Percentiles rank a stretch among this genome's conserved stretches.
Conservation (phyloP, 305 asterid species). For the Fraxinus paxiana region DNA sequence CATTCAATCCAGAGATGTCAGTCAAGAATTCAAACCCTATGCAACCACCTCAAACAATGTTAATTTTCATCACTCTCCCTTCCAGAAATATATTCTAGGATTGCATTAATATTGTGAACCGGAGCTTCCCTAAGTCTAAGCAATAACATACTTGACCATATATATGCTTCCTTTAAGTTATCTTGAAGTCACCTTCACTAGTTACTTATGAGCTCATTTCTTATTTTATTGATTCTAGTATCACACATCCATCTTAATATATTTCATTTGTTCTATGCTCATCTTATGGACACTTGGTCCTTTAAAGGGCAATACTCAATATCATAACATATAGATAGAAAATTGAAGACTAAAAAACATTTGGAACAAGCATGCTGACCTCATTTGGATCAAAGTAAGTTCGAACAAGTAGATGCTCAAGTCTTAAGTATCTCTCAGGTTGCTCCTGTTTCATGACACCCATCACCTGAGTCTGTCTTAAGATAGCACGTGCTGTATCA, state of each 20-base stretch:
- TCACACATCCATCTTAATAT: not conserved
- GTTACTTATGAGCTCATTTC: not conserved
- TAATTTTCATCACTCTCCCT: not conserved
- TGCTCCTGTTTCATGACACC: slow-evolving; percentile 98
- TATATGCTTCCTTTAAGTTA: not conserved
- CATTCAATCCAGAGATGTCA: not conserved
- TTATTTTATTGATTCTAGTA: not conserved
- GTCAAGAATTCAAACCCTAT: not conserved
- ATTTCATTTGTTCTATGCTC: not conserved
- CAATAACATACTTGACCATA: not conserved
- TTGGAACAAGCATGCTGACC: slow-evolving; percentile 37
- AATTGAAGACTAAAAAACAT: not conserved
- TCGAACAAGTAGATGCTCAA: slow-evolving; percentile 89
- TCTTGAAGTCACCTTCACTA: not conserved
- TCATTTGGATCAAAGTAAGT: slow-evolving; percentile 94
- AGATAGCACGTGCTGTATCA: slow-evolving; percentile 94
- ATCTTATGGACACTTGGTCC: not conserved
- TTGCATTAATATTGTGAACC: not conserved
- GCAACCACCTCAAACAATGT: not conserved
- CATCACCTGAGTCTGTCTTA: slow-evolving; percentile 97
- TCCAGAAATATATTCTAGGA: not conserved
- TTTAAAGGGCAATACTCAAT: not conserved
- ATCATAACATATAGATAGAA: not conserved
- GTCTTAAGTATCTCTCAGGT: slow-evolving; percentile 90
- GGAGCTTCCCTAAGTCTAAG: not conserved